Conservation (phyloP, 108 stramenopile genomes). For the Mayamaea pseudoterrestris region DNA sequence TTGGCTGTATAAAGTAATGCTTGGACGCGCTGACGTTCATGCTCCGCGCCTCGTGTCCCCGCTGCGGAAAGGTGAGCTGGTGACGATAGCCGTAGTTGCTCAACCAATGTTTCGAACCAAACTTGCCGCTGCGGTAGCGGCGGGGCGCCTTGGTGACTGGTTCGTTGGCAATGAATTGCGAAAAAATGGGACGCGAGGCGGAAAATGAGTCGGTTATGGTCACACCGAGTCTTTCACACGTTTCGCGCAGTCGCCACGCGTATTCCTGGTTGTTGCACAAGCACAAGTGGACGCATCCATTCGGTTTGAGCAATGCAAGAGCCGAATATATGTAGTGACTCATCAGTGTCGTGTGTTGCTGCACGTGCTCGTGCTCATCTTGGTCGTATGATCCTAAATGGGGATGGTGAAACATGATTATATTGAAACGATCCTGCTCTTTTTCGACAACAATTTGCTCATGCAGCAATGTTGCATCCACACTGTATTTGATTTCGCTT, state of each 20-base stretch:
- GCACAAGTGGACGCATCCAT: constrained; percentile 39
- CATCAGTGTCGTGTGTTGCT: constrained; percentile 30
- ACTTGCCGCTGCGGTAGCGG: constrained; percentile 50
- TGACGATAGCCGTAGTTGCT: constrained; percentile 56
- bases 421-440: constrained; percentile 14
- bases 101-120: constrained; percentile 41
- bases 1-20: too few relatives aligned
- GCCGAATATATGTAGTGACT: constrained; percentile 59
- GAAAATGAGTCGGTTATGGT: too few relatives aligned
- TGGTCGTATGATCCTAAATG: constrained; percentile 35
- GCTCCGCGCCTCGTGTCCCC: too few relatives aligned
- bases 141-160: constrained; percentile 32
- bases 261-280: constrained; percentile 45
- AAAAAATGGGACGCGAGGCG: too few relatives aligned
- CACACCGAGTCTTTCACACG: constrained; percentile 23
- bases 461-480: constrained; percentile 50
- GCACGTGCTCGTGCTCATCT: constrained; percentile 20
- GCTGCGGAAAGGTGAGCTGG: constrained; percentile 41
- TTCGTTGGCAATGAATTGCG: too few relatives aligned
- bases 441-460: too few relatives aligned
- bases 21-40: constrained; percentile 37
- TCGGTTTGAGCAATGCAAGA: constrained; percentile 5
- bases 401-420: constrained; percentile 61
- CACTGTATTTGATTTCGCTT: constrained; percentile 26
- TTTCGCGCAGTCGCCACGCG: constrained; percentile 35